phyloP scores from a whole-genome alignment of 1,284 basidiomycete species.

The Spongispora temasekensis region DNA sequence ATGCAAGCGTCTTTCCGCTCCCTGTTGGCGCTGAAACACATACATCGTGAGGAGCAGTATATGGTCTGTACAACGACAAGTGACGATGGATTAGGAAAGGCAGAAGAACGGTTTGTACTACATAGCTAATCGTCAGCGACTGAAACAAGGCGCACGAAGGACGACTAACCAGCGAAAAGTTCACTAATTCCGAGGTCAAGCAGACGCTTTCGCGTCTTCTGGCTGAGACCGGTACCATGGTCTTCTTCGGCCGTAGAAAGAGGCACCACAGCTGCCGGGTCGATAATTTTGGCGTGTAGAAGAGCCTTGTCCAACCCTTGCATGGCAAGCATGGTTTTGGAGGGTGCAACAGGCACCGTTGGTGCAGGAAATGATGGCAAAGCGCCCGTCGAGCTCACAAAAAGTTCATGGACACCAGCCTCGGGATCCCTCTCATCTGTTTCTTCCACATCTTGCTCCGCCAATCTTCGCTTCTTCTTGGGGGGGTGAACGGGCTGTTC shows the following conservation, averaged over 20 bases:
- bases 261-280: slow-evolving; percentile 52
- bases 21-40: slow-evolving; percentile 99
- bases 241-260: slow-evolving; percentile 48
- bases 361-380: slow-evolving; percentile 76
- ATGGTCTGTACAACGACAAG: slow-evolving; percentile 66
- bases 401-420: slow-evolving; percentile 2
- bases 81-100: slow-evolving; percentile 69
- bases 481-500: slow-evolving; percentile 4
- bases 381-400: slow-evolving; percentile 21
- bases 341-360: slow-evolving; percentile 64
- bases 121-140: slow-evolving; percentile 13
- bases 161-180: slow-evolving; percentile 78
- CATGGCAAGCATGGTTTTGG: slow-evolving; percentile 53
- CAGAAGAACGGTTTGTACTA: slow-evolving; percentile 83
- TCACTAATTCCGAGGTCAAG: slow-evolving; percentile 77
- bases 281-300: slow-evolving; percentile 69
- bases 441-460: neutral
- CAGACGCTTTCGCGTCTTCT: slow-evolving; percentile 64
- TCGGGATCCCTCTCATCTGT: neutral
- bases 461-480: slow-evolving; percentile 23
- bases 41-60: slow-evolving; percentile 74
- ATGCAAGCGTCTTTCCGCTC: slow-evolving; percentile 95
- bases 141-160: neutral
- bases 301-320: slow-evolving; percentile 81
- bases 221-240: slow-evolving; percentile 53